A percentile compares a stretch with the other conserved stretches of the same genome.
phyloP scores from a whole-genome alignment of 495 filamentous ascomycete species.

The Trichoderma reesei region DNA sequence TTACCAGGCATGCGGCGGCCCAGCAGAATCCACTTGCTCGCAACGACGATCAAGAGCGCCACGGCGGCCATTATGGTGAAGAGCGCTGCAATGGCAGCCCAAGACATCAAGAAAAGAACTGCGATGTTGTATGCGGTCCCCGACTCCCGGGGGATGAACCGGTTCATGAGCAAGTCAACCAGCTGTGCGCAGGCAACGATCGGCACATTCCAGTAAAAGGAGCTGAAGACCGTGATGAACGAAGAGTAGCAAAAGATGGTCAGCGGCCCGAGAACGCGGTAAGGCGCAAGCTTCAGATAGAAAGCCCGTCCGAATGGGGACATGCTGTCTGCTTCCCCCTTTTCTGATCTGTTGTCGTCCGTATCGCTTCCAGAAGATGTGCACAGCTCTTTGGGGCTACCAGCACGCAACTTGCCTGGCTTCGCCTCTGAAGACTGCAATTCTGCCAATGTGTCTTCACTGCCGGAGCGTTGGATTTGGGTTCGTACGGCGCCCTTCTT shows the following conservation, averaged over 20 bases:
- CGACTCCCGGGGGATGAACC: neutral
- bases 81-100: slow-evolving; percentile 20
- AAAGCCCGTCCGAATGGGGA: slow-evolving; percentile 36
- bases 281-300: slow-evolving; percentile 30
- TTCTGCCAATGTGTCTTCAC: slow-evolving; percentile 9
- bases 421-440: neutral
- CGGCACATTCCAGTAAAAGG: slow-evolving; percentile 32
- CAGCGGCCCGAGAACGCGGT: slow-evolving; percentile 28
- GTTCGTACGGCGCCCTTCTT: neutral
- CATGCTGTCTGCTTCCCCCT: neutral
- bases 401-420: neutral
- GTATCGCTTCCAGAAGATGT: neutral
- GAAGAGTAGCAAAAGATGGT: slow-evolving; percentile 33
- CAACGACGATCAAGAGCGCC: slow-evolving; percentile 26
- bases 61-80: slow-evolving; percentile 24
- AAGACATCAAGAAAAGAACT: slow-evolving; percentile 19
- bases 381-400: neutral
- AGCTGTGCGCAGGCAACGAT: slow-evolving; percentile 16
- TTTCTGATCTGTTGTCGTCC: slow-evolving; percentile 4
- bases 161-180: slow-evolving; percentile 12
- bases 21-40: slow-evolving; percentile 32
- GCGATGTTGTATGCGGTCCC: neutral
- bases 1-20: slow-evolving; percentile 32
- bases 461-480: slow-evolving; percentile 6
- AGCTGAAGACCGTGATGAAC: slow-evolving; percentile 22